Evolutionary conservation across 108 stramenopile species (phyloP).

Genomic region (Craspedostauros australis): DNA sequence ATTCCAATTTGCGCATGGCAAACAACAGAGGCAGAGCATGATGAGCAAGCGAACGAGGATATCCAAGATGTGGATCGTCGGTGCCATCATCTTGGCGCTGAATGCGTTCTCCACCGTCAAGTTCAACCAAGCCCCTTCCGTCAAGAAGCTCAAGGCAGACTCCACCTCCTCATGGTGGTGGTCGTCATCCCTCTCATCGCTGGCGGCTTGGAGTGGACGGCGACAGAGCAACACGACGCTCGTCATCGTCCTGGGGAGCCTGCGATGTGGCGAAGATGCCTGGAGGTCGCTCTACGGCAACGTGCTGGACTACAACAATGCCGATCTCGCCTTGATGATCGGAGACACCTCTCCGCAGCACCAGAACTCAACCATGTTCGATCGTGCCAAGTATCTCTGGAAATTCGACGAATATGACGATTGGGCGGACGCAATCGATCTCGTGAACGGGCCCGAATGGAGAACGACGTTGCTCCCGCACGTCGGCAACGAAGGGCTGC

Average conservation of each 20-base stretch:
- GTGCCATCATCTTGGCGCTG: too few relatives aligned
- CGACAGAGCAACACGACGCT: conserved; percentile 18
- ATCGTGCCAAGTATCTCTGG: conserved; percentile 36
- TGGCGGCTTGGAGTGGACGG: too few relatives aligned
- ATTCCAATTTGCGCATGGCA: too few relatives aligned
- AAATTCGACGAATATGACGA: conserved; percentile 22
- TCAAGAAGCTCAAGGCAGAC: too few relatives aligned
- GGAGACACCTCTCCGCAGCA: not conserved
- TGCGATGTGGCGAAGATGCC: conserved; percentile 33
- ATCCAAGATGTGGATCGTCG: too few relatives aligned
- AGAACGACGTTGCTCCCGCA: conserved; percentile 3
- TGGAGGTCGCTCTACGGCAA: conserved; percentile 28
- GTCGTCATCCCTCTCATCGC: too few relatives aligned
- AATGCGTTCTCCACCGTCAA: too few relatives aligned
- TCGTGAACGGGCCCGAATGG: conserved; percentile 32
- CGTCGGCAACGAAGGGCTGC: not conserved
- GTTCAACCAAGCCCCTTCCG: too few relatives aligned
- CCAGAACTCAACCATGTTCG: conserved; percentile 1
- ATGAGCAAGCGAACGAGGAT: too few relatives aligned
- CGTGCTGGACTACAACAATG: conserved; percentile 27
- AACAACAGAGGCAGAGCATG: too few relatives aligned
- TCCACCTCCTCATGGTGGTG: too few relatives aligned
- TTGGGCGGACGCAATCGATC: conserved; percentile 41
- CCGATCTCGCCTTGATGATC: conserved; percentile 30
- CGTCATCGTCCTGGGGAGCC: conserved; percentile 29